These are phyloP conservation scores for Ogataea ganodermae DNA, from an alignment of 805 yeast genomes.

Conservation along the genomic window DNA sequence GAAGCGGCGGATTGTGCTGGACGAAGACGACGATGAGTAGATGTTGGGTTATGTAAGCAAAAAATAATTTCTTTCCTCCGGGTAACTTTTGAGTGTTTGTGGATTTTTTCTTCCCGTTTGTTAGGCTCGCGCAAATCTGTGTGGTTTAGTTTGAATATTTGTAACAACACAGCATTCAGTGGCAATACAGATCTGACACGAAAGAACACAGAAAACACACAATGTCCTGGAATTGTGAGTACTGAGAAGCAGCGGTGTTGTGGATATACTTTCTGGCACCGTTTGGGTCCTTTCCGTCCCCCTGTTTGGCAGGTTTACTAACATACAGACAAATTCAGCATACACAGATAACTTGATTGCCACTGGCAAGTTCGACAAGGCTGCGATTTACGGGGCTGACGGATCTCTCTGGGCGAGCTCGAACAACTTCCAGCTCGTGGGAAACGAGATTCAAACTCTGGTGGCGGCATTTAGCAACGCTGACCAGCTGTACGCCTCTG, in stretches of 20 bases:
- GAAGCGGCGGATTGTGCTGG: conserved; percentile 50
- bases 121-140: not conserved
- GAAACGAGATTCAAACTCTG: conserved; percentile 70
- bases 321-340: conserved; percentile 47
- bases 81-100: not conserved
- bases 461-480: conserved; percentile 84
- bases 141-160: not conserved
- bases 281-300: not conserved
- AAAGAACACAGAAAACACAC: not conserved
- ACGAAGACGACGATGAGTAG: conserved; percentile 50
- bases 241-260: not conserved
- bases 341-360: conserved; percentile 91
- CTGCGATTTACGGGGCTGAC: conserved; percentile 90
- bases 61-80: not conserved
- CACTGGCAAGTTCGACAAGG: conserved; percentile 87
- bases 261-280: not conserved
- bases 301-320: conserved; percentile 1
- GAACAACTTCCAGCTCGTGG: conserved; percentile 61
- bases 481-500: conserved; percentile 75
- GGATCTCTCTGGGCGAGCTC: conserved; percentile 96
- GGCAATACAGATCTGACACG: not conserved
- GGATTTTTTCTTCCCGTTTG: not conserved
- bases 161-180: not conserved
- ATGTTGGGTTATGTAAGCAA: conserved; percentile 3
- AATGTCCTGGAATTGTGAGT: conserved; percentile 41